Percentiles rank a stretch among this genome's conserved stretches.
Conservation (phyloP, 2,329 filamentous ascomycete species). For the Penicillium nordicum region DNA sequence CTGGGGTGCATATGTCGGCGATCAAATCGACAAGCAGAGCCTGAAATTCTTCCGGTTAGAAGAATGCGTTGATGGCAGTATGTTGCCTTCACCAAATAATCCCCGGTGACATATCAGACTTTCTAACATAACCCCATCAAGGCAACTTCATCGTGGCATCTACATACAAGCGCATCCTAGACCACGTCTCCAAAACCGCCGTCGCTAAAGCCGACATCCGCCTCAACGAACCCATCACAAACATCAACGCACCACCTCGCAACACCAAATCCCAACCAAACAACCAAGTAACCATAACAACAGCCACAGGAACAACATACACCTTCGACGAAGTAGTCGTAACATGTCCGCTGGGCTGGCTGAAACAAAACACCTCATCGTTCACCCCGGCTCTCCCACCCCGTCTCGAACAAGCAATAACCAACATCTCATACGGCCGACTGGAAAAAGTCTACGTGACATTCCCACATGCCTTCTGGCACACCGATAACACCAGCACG, state of each 20-base stretch:
- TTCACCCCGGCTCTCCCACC: slow-evolving; percentile 47
- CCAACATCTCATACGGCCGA: slow-evolving; percentile 47
- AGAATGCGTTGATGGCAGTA: slow-evolving; percentile 61
- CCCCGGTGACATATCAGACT: not conserved
- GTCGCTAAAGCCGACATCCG: slow-evolving; percentile 48
- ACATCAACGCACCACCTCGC: slow-evolving; percentile 33
- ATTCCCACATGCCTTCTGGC: slow-evolving; percentile 76
- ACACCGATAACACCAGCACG: slow-evolving; percentile 30
- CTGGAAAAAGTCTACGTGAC: slow-evolving; percentile 57
- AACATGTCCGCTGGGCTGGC: slow-evolving; percentile 53
- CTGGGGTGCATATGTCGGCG: slow-evolving; percentile 64
- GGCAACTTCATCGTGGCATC: slow-evolving; percentile 62
- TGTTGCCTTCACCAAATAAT: not conserved
- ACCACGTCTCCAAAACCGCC: slow-evolving; percentile 50
- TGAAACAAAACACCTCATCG: slow-evolving; percentile 47
- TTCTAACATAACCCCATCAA: slow-evolving; percentile 18
- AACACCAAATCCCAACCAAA: slow-evolving; percentile 5
- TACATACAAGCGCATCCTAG: slow-evolving; percentile 58
- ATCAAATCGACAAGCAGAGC: slow-evolving; percentile 57
- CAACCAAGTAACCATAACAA: slow-evolving; percentile 46
- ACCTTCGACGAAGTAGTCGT: slow-evolving; percentile 52
- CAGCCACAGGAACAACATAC: slow-evolving; percentile 33
- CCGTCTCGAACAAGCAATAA: slow-evolving; percentile 45
- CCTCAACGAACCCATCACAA: slow-evolving; percentile 45
- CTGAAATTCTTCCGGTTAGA: slow-evolving; percentile 64